Base-by-base conservation (phyloP, 73 alveolate species). In the Tetrahymena elliotti region DNA sequence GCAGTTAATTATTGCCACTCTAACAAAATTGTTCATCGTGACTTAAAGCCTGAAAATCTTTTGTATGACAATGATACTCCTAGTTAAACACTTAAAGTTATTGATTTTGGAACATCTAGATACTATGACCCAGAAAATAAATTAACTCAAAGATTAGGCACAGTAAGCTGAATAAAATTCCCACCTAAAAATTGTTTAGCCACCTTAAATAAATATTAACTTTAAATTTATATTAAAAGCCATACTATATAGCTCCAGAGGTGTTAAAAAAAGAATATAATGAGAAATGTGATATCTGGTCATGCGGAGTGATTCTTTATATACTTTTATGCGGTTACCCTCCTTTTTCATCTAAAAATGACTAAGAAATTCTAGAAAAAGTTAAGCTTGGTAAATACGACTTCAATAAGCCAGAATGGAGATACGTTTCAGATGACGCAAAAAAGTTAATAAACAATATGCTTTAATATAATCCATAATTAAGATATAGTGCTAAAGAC, bases 221-320 rank as follows among this genome's bases (percentile, higher is more conserved):
- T n/a, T n/a, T n/a, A n/a, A n/a, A 18, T 52, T 9, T 7, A 52
- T 52, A 52, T 9, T 7, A 9, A 52, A 18, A 68, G 88, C 96
- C 96, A 22, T 94, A 94, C 24, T 94, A 94, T 53, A 94, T 94
- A 2, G 96, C 96, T 12, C 96, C 96, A 31, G 96, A 94, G 92
- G 95, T 94, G 2, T 53, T 94, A 22, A 92, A 84, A 18, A 84
- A 88, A 84, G 83, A 52, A 38, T 94, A 94, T 24, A 53, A 94
- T 94, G 96, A 94, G 92, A 94, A 94, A 94, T 94, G 96, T 94
- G 96, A 94, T 88, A 94, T 94, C 41, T 94, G 96, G 96, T 88
- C 95, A 35, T 94, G 96, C 38, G 96, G 96, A 18, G 96, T 94
- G 27, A 94, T 94, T 35, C 96, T 94, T 33, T 94, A 94, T 38